Evolutionary conservation across 1,139 yeast genomes (phyloP).

Genomic region (Suhomyces kunorum): DNA sequence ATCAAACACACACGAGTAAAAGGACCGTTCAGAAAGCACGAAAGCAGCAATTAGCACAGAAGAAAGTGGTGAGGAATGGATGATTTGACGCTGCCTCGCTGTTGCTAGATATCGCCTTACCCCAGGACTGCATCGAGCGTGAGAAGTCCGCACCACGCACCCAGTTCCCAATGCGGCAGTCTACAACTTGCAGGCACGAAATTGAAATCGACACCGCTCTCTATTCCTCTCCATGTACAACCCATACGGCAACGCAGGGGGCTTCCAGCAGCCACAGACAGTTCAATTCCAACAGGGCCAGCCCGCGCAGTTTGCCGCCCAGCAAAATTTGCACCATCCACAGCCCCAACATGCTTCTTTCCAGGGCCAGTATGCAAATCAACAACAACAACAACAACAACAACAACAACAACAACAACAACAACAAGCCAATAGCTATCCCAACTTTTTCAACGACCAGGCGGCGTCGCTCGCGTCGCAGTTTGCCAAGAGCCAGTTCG

Average conservation of each 20-base stretch:
- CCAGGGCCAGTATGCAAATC: constrained; percentile 15
- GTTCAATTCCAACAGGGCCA: constrained; percentile 16
- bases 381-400: constrained; percentile 1
- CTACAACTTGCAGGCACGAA: not conserved
- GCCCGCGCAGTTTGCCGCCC: constrained; percentile 15
- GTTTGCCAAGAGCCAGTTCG: constrained; percentile 82
- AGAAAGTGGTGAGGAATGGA: not conserved
- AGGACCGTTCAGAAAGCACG: not conserved
- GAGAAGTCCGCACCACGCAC: constrained; percentile 1
- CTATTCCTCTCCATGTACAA: constrained; percentile 39
- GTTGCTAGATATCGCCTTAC: not conserved
- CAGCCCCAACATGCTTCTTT: constrained; percentile 33
- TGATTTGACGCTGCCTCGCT: not conserved
- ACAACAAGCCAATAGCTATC: constrained; percentile 20
- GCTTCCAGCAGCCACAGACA: constrained; percentile 19
- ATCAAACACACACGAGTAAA: not conserved
- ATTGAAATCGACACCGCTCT: not conserved
- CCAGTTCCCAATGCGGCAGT: constrained; percentile 7
- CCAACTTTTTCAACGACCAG: constrained; percentile 69
- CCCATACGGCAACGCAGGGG: constrained; percentile 41
- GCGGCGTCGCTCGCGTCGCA: constrained; percentile 85
- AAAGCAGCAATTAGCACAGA: not conserved
- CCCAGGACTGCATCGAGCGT: constrained; percentile 4
- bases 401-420: no score
- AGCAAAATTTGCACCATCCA: constrained; percentile 33